A percentile compares a stretch with the other conserved stretches of the same genome.
phyloP scores from a whole-genome alignment of 2,329 filamentous ascomycete species.

The Pseudophaeomoniella oleicola region DNA sequence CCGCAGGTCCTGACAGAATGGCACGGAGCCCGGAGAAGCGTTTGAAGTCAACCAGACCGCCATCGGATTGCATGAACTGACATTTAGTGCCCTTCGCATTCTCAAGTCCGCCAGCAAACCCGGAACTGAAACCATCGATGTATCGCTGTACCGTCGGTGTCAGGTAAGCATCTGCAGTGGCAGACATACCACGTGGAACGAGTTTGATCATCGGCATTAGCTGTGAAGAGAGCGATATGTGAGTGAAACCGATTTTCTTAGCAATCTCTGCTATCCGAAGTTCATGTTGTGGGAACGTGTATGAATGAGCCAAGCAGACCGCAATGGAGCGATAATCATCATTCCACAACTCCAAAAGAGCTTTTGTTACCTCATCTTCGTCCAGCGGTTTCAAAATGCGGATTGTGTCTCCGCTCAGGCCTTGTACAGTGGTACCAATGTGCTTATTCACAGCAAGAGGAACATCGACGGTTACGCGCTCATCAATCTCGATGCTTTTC shows the following conservation, averaged over 20 bases:
- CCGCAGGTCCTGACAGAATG: conserved; percentile 81
- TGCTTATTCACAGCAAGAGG: too few species aligned
- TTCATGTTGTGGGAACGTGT: conserved; percentile 80
- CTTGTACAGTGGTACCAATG: too few species aligned
- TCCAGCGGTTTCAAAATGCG: conserved; percentile 39
- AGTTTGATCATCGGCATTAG: conserved; percentile 79
- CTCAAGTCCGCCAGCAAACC: conserved; percentile 66
- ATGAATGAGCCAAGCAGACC: conserved; percentile 60
- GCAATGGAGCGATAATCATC: conserved; percentile 58
- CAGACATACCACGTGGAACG: conserved; percentile 61
- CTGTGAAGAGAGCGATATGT: conserved; percentile 63
- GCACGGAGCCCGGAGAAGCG: conserved; percentile 69
- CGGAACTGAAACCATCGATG: conserved; percentile 38
- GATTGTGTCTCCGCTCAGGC: conserved; percentile 52
- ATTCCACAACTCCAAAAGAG: conserved; percentile 54
- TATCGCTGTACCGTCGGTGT: conserved; percentile 69
- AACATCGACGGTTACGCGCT: conserved; percentile 55
- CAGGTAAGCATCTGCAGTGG: conserved; percentile 66
- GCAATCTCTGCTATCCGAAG: conserved; percentile 64
- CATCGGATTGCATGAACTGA: conserved; percentile 95
- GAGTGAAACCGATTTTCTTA: conserved; percentile 59
- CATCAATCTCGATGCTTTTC: conserved; percentile 70
- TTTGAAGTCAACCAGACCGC: conserved; percentile 37
- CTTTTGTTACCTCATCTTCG: conserved; percentile 36
- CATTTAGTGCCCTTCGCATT: conserved; percentile 44